Evolutionary conservation across 164 flowering plant species (phyloP).

Genomic region (Platanus orientalis): DNA sequence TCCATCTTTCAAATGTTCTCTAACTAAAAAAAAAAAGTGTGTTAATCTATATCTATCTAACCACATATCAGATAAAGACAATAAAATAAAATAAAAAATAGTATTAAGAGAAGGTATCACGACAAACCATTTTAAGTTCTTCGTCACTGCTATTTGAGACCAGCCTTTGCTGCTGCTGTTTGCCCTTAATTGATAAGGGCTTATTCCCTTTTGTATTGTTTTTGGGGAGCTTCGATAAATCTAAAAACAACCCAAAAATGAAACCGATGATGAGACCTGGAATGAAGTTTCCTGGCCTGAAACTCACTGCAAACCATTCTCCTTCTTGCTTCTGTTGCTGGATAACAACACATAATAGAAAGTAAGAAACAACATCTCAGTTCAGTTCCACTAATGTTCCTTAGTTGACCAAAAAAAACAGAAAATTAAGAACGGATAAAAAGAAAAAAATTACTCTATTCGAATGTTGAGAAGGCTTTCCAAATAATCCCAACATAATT

Average conservation of each 20-base stretch:
- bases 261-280: constrained; percentile 85
- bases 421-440: no score
- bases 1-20: no score
- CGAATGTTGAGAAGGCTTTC: not conserved
- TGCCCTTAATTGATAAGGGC: constrained; percentile 5
- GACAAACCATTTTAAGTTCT: constrained; percentile 75
- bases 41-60: no score
- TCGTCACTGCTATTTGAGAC: constrained; percentile 31
- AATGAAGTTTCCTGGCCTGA: constrained; percentile 68
- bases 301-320: constrained; percentile 45
- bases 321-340: constrained; percentile 33
- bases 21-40: no score
- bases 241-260: constrained; percentile 63
- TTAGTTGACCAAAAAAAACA: no score
- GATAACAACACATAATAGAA: not conserved
- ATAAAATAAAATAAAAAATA: not conserved
- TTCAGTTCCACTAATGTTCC: no score
- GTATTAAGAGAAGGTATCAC: not conserved
- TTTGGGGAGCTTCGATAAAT: constrained; percentile 43
- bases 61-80: no score
- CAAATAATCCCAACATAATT: not conserved
- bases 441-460: not conserved
- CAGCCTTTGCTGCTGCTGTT: constrained; percentile 22
- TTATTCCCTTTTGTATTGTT: constrained; percentile 16
- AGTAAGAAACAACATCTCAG: not conserved